Conservation (phyloP, 352 stramenopile species). For the Sclerospora graminicola region DNA sequence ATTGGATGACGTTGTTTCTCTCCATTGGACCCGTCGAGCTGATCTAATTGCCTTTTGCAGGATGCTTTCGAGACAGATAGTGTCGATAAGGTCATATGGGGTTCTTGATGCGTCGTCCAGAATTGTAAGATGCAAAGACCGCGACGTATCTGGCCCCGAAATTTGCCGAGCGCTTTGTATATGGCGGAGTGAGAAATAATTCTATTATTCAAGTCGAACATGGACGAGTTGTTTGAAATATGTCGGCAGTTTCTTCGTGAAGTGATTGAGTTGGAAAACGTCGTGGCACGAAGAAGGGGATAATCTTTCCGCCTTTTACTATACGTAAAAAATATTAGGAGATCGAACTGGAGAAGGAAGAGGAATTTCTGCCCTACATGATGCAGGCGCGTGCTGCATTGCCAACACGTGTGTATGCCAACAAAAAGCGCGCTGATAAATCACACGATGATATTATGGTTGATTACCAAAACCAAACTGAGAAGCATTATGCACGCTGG, state of each 20-base stretch:
- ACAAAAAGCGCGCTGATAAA: too few relatives aligned
- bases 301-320: slow-evolving; percentile 18
- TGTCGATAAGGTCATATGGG: slow-evolving; percentile 57
- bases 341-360: slow-evolving; percentile 52
- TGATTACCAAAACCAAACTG: too few relatives aligned
- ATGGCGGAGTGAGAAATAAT: slow-evolving; percentile 40
- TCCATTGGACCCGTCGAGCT: slow-evolving; percentile 33
- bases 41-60: slow-evolving; percentile 46
- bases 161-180: slow-evolving; percentile 47
- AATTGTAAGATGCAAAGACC: too few relatives aligned
- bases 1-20: slow-evolving; percentile 47
- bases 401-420: too few relatives aligned
- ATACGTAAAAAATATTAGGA: slow-evolving; percentile 39
- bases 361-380: too few relatives aligned
- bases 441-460: too few relatives aligned
- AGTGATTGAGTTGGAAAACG: slow-evolving; percentile 51
- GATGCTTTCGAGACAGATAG: slow-evolving; percentile 51
- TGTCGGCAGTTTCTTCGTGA: too few relatives aligned
- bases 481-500: too few relatives aligned
- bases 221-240: slow-evolving; percentile 35
- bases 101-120: too few relatives aligned
- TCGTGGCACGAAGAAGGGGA: slow-evolving; percentile 35
- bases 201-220: slow-evolving; percentile 48
- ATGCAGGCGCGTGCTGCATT: too few relatives aligned
- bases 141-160: too few relatives aligned